Percentiles rank a stretch among this genome's conserved stretches.
Conservation (phyloP, 306 rosid genomes). For the Casuarina equisetifolia region DNA sequence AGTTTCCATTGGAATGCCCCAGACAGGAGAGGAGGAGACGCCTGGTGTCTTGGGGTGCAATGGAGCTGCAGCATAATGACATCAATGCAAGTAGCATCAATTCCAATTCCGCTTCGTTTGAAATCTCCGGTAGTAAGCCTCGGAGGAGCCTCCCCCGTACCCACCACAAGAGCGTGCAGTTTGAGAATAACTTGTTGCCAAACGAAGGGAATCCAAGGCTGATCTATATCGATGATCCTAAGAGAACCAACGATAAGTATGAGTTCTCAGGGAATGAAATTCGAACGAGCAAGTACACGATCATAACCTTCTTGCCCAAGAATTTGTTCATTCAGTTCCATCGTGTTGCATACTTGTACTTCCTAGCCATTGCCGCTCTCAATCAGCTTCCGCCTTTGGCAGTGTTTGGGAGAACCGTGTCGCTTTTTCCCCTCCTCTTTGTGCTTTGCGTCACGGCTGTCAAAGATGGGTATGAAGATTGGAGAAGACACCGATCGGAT, state of each 20-base stretch:
- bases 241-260: constrained; percentile 74
- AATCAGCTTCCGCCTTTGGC: constrained; percentile 99
- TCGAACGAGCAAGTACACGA: constrained; percentile 77
- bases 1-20: constrained; percentile 64
- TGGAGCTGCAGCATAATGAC: constrained; percentile 57
- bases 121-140: constrained; percentile 48
- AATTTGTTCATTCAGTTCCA: constrained; percentile 93
- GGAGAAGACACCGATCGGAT: constrained; percentile 92
- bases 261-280: constrained; percentile 93
- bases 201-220: constrained; percentile 72
- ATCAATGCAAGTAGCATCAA: not conserved
- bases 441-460: constrained; percentile 92
- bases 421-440: constrained; percentile 81
- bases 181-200: constrained; percentile 43
- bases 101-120: constrained; percentile 37
- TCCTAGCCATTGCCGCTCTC: constrained; percentile 89
- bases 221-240: constrained; percentile 78
- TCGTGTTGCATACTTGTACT: constrained; percentile 88
- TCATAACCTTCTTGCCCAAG: constrained; percentile 84
- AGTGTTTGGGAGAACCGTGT: constrained; percentile 89
- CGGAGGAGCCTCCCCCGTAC: constrained; percentile 59
- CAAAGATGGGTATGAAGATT: constrained; percentile 97
- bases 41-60: constrained; percentile 60
- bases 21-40: constrained; percentile 43
- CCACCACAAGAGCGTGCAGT: constrained; percentile 62